Evolutionary conservation across 306 rosid species (phyloP).

Genomic region (Glycine latifolia): DNA sequence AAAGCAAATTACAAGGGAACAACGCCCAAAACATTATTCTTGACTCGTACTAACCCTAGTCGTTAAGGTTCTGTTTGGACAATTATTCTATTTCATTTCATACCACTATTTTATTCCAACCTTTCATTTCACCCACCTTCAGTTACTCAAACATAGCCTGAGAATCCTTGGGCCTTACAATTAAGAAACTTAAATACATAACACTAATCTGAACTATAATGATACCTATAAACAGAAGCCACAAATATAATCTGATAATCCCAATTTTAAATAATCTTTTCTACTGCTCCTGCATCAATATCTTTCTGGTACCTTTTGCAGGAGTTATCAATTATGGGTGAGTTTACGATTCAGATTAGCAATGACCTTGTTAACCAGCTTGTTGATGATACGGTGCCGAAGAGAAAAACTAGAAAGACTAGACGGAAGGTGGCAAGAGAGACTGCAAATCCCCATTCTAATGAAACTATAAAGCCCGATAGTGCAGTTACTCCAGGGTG

Average conservation of each 20-base stretch:
- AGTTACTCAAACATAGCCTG: neutral
- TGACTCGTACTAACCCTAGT: no score
- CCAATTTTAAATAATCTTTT: neutral
- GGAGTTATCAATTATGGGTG: constrained; percentile 70
- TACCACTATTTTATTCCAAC: no score
- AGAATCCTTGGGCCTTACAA: neutral
- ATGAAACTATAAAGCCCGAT: constrained; percentile 56
- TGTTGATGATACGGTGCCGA: constrained; percentile 58
- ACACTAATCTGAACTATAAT: neutral
- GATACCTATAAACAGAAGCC: neutral
- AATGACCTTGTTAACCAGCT: constrained; percentile 72
- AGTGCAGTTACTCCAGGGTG: constrained; percentile 65
- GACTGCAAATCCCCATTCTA: constrained; percentile 56
- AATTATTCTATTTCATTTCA: no score
- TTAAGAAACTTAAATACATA: neutral
- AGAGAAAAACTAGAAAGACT: constrained; percentile 69
- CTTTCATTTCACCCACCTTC: no score
- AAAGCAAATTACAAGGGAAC: neutral
- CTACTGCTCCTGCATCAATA: neutral
- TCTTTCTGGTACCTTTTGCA: constrained; percentile 50
- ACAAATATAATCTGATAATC: neutral
- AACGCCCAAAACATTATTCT: neutral
- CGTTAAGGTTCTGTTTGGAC: no score
- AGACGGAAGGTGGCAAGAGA: constrained; percentile 64
- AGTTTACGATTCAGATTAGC: constrained; percentile 85